Evolutionary conservation across 257 asterid species (phyloP).

Genomic region (Nicotiana tomentosiformis): DNA sequence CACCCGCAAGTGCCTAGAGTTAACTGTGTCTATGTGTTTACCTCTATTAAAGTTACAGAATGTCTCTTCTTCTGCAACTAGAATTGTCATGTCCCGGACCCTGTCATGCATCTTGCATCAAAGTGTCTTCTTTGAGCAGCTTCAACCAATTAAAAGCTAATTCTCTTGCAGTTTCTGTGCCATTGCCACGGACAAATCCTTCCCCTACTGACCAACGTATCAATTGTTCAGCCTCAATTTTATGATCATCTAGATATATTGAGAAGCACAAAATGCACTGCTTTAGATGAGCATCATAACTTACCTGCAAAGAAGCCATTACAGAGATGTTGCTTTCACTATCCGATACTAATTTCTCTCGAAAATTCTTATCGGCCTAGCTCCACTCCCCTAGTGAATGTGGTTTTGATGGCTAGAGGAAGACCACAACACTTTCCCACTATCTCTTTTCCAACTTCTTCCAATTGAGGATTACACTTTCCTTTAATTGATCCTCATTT

Average conservation of each 20-base stretch:
- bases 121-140: too few relatives aligned
- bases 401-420: constrained; percentile 21
- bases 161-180: constrained; percentile 14
- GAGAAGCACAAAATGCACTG: constrained; percentile 22
- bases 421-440: constrained; percentile 21
- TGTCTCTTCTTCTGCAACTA: constrained; percentile 10
- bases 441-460: not conserved
- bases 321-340: constrained; percentile 1
- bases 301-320: constrained; percentile 22
- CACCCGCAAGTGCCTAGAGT: constrained; percentile 25
- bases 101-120: too few relatives aligned
- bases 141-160: constrained; percentile 13
- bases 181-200: constrained; percentile 19
- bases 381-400: constrained; percentile 9
- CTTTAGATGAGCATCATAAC: constrained; percentile 22
- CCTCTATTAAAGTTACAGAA: constrained; percentile 16
- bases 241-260: constrained; percentile 26
- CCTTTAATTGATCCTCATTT: too few relatives aligned
- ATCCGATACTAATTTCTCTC: not conserved
- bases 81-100: too few relatives aligned
- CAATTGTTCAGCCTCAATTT: constrained; percentile 18
- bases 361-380: constrained; percentile 7
- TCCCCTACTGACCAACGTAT: constrained; percentile 25
- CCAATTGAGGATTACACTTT: not conserved
- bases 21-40: not conserved